phyloP scores from a whole-genome alignment of 2,329 filamentous ascomycete species.

The Colletotrichum liaoningense region DNA sequence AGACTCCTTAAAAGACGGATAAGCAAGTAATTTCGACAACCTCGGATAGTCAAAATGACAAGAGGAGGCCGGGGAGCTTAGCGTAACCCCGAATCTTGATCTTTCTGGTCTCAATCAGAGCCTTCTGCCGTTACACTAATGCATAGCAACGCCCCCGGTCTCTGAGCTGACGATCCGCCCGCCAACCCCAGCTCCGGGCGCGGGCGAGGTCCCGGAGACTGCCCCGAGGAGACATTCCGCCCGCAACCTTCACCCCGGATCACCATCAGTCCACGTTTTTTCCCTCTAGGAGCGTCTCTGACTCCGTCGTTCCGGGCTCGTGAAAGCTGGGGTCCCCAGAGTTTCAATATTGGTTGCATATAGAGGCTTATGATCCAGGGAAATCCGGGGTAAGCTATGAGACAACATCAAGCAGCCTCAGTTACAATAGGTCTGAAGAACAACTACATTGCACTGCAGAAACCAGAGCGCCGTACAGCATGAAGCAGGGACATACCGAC shows the following conservation, averaged over 20 bases:
- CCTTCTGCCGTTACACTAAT: background rate
- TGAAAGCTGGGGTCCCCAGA: conserved; percentile 18
- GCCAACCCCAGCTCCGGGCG: conserved; percentile 1
- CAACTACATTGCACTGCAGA: background rate
- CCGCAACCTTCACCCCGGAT: background rate
- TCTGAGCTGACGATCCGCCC: conserved; percentile 7
- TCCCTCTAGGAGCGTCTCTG: conserved; percentile 9
- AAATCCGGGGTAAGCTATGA: conserved; percentile 13
- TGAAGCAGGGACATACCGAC: conserved; percentile 1
- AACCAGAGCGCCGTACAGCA: background rate
- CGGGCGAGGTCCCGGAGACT: conserved; percentile 16
- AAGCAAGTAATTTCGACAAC: background rate
- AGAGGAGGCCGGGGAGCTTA: background rate
- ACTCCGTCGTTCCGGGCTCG: conserved; percentile 15
- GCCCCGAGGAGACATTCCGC: conserved; percentile 3
- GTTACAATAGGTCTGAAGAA: background rate
- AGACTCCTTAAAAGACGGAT: background rate
- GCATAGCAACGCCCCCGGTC: background rate
- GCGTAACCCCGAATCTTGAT: background rate
- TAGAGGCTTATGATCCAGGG: background rate
- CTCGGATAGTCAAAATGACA: background rate
- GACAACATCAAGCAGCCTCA: background rate
- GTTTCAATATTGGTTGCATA: background rate
- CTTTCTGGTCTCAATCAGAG: too few relatives aligned
- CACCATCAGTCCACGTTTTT: conserved; percentile 16